phyloP scores from a whole-genome alignment of 495 filamentous ascomycete species.

The Neurospora sp. region DNA sequence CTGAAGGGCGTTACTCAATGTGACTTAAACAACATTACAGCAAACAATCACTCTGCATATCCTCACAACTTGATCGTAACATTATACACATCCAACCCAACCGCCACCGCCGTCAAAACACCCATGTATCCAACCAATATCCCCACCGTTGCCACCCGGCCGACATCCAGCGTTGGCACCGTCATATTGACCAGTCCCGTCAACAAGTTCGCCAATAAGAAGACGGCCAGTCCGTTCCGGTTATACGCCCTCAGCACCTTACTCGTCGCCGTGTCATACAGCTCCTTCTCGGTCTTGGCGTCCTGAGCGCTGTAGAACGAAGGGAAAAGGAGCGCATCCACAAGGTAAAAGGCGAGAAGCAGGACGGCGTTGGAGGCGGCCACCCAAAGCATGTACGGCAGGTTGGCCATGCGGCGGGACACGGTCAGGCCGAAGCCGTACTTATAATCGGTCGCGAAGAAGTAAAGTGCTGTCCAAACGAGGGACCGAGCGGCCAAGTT shows the following conservation, averaged over 20 bases:
- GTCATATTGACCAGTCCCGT: conserved; percentile 85
- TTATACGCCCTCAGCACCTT: conserved; percentile 74
- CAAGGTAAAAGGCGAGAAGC: conserved; percentile 62
- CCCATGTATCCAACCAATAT: conserved; percentile 64
- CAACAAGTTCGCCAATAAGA: conserved; percentile 78
- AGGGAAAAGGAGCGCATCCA: conserved; percentile 72
- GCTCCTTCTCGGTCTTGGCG: conserved; percentile 43
- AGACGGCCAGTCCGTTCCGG: conserved; percentile 75
- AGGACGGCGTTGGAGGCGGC: conserved; percentile 76
- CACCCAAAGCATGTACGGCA: conserved; percentile 91
- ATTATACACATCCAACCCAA: conserved; percentile 59
- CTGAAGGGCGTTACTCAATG: neutral
- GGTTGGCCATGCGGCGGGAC: conserved; percentile 82
- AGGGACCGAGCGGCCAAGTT: conserved; percentile 49
- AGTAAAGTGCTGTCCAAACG: conserved; percentile 60
- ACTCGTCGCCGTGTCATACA: conserved; percentile 60
- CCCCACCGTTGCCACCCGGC: conserved; percentile 52
- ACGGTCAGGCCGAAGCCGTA: conserved; percentile 65
- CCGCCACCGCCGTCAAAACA: conserved; percentile 54
- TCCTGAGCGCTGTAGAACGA: conserved; percentile 47
- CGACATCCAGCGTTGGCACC: conserved; percentile 66
- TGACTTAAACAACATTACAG: neutral
- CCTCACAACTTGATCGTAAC: conserved; percentile 64
- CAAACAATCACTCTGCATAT: neutral
- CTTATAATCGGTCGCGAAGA: conserved; percentile 51